These are phyloP conservation scores for Hura crepitans DNA, from an alignment of 441 rosid genomes.

Conservation along the genomic window DNA sequence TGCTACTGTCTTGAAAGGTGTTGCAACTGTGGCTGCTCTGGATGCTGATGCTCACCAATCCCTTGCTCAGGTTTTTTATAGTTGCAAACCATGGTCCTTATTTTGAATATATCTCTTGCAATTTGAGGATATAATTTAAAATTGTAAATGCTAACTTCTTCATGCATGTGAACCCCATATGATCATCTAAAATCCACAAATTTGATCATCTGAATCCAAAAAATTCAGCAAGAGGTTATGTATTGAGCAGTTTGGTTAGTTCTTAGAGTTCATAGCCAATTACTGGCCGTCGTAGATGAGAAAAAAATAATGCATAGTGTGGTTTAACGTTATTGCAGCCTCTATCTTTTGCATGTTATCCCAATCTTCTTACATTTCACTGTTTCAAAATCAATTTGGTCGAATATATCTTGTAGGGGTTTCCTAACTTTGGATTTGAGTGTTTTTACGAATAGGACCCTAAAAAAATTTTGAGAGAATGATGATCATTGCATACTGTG, in stretches of 20 bases:
- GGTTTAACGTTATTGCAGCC: neutral
- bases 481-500: too few relatives aligned
- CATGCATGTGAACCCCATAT: neutral
- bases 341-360: neutral
- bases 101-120: neutral
- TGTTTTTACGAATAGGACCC: too few relatives aligned
- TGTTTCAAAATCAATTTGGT: too few relatives aligned
- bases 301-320: neutral
- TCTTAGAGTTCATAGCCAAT: neutral
- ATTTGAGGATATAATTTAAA: neutral
- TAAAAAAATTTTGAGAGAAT: too few relatives aligned
- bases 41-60: slow-evolving; percentile 95
- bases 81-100: neutral
- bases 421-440: too few relatives aligned
- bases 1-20: slow-evolving; percentile 76
- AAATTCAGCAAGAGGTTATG: neutral
- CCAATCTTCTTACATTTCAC: too few relatives aligned
- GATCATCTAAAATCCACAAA: neutral
- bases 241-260: neutral
- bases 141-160: neutral
- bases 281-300: neutral
- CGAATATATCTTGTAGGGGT: too few relatives aligned
- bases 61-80: slow-evolving; percentile 70
- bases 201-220: neutral
- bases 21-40: slow-evolving; percentile 91